Conservation (phyloP, 2,329 filamentous ascomycete species). For the Hortaea werneckii region DNA sequence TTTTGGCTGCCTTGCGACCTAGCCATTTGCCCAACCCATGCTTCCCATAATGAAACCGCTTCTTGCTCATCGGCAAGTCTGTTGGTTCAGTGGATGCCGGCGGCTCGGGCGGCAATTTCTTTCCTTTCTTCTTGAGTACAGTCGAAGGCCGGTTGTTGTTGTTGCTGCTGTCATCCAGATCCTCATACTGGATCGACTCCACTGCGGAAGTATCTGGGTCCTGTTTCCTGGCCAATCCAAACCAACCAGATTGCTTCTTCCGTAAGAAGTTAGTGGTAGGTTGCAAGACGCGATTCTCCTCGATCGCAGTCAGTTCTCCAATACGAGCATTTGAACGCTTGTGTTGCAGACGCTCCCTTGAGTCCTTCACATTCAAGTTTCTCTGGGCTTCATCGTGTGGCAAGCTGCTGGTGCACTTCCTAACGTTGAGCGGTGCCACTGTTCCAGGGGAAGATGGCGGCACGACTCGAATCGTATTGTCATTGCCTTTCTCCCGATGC, state of each 20-base stretch:
- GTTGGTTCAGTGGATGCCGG: slow-evolving; percentile 25
- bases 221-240: slow-evolving; percentile 25
- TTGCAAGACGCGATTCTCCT: slow-evolving; percentile 18
- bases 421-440: slow-evolving; percentile 46
- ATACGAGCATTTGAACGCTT: slow-evolving; percentile 12
- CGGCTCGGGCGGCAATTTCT: slow-evolving; percentile 22
- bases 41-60: slow-evolving; percentile 27
- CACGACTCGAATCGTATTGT: slow-evolving; percentile 48
- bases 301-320: slow-evolving; percentile 17
- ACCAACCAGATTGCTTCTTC: slow-evolving; percentile 40
- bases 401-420: slow-evolving; percentile 33
- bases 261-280: slow-evolving; percentile 14
- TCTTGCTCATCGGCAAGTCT: slow-evolving; percentile 36
- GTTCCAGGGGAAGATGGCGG: slow-evolving; percentile 40
- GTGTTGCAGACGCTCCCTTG: slow-evolving; percentile 11
- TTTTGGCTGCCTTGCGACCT: slow-evolving; percentile 36
- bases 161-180: slow-evolving; percentile 8
- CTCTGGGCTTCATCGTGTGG: slow-evolving; percentile 10
- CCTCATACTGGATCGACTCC: neutral
- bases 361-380: slow-evolving; percentile 10
- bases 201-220: slow-evolving; percentile 1
- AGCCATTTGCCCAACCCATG: slow-evolving; percentile 44
- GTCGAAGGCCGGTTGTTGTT: slow-evolving; percentile 11
- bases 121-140: slow-evolving; percentile 20
- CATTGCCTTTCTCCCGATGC: slow-evolving; percentile 21